These are phyloP conservation scores for Lepidopterella palustris DNA, from an alignment of 495 filamentous ascomycete genomes.

Conservation along the genomic window DNA sequence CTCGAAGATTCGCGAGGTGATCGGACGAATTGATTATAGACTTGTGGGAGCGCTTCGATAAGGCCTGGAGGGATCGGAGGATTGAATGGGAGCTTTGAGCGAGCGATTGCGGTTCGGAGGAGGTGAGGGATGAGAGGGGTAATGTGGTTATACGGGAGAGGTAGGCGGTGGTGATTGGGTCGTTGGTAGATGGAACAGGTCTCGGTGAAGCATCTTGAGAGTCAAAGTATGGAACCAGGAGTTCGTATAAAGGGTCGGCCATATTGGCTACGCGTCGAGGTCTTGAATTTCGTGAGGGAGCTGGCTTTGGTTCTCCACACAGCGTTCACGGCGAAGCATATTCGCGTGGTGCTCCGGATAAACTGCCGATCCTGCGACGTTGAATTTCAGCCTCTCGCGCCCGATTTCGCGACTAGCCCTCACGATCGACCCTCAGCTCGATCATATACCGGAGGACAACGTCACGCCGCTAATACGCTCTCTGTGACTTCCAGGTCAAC, in stretches of 20 bases:
- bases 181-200: conserved; percentile 33
- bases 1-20: conserved; percentile 64
- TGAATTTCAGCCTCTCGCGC: neutral
- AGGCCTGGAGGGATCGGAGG: conserved; percentile 77
- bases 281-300: too few species aligned
- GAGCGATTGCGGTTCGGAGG: conserved; percentile 72
- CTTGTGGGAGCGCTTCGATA: conserved; percentile 89
- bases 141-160: conserved; percentile 74
- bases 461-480: neutral
- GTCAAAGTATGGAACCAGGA: conserved; percentile 59
- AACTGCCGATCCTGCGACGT: neutral
- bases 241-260: conserved; percentile 67
- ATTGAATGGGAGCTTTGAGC: conserved; percentile 73
- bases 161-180: conserved; percentile 56
- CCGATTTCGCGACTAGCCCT: neutral
- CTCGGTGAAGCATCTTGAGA: conserved; percentile 29
- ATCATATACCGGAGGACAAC: neutral
- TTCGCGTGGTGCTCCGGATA: too few species aligned
- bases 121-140: conserved; percentile 62
- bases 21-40: conserved; percentile 73
- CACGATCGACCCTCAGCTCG: neutral
- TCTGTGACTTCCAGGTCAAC: neutral
- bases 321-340: too few species aligned
- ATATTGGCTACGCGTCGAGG: conserved; percentile 35
- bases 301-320: neutral